phyloP scores from a whole-genome alignment of 1,139 yeast genomes.

The Suhomyces taliae region DNA sequence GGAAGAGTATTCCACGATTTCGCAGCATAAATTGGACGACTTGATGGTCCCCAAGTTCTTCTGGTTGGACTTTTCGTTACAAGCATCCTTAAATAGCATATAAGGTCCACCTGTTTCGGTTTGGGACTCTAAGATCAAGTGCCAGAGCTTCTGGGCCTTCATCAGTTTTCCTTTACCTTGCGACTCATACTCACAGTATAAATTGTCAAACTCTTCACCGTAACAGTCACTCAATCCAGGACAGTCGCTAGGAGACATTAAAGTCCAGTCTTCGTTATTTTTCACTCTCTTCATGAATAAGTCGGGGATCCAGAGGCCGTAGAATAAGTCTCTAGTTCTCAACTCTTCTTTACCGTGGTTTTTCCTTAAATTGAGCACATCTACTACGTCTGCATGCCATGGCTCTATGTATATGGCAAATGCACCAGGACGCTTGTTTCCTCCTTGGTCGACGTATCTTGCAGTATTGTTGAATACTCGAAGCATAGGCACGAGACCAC shows the following conservation, averaged over 20 bases:
- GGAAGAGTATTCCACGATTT: conserved; percentile 55
- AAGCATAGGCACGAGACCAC: conserved; percentile 86
- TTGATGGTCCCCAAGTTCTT: conserved; percentile 56
- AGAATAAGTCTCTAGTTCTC: conserved; percentile 86
- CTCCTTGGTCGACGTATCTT: conserved; percentile 91
- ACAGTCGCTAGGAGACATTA: conserved; percentile 54
- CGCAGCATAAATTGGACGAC: conserved; percentile 60
- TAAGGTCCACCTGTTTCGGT: conserved; percentile 63
- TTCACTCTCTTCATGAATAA: conserved; percentile 61
- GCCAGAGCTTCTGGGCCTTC: conserved; percentile 57
- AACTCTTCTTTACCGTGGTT: conserved; percentile 91
- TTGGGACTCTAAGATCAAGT: conserved; percentile 53
- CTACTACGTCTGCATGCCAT: conserved; percentile 88
- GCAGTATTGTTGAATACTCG: conserved; percentile 91
- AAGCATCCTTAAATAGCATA: conserved; percentile 57
- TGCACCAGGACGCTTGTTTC: conserved; percentile 93
- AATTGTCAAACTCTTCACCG: conserved; percentile 48
- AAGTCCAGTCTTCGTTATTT: conserved; percentile 49
- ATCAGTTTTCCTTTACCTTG: conserved; percentile 38
- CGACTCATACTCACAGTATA: conserved; percentile 47
- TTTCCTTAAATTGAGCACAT: conserved; percentile 79
- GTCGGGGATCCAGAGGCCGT: conserved; percentile 92
- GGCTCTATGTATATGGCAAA: conserved; percentile 88
- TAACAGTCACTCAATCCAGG: conserved; percentile 52
- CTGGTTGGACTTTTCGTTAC: conserved; percentile 55